A percentile compares a stretch with the other conserved stretches of the same genome.
Evolutionary conservation across 306 rosid genomes (phyloP).

Genomic region (Vigna unguiculata): DNA sequence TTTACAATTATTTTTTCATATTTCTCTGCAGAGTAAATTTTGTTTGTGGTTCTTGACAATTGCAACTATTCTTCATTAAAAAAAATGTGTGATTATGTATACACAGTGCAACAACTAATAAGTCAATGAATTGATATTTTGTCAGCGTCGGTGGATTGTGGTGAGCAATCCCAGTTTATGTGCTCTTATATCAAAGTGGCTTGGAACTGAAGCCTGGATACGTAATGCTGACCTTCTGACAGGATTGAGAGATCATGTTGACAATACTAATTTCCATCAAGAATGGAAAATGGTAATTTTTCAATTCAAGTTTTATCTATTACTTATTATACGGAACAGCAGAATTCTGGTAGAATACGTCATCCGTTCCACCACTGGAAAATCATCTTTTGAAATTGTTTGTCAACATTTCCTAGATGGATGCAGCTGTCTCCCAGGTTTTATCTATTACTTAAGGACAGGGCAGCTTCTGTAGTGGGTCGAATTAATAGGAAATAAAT

Average conservation of each 20-base stretch:
- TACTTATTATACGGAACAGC: neutral
- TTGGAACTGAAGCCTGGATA: slow-evolving; percentile 82
- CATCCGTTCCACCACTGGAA: too few relatives aligned
- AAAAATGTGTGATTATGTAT: neutral
- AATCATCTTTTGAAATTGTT: too few relatives aligned
- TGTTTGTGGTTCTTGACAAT: slow-evolving; percentile 15
- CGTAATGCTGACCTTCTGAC: slow-evolving; percentile 69
- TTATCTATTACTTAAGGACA: too few relatives aligned
- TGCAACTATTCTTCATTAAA: slow-evolving; percentile 28
- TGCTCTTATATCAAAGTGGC: slow-evolving; percentile 76
- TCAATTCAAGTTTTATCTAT: slow-evolving; percentile 27
- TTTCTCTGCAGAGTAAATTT: slow-evolving; percentile 22
- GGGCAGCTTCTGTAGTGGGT: too few relatives aligned
- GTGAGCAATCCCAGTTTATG: slow-evolving; percentile 78
- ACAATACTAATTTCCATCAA: slow-evolving; percentile 57
- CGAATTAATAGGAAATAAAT: too few relatives aligned
- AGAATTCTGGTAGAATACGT: too few relatives aligned
- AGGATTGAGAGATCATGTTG: slow-evolving; percentile 64
- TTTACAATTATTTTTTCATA: slow-evolving; percentile 33
- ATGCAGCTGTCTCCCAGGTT: too few relatives aligned
- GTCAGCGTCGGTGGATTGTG: slow-evolving; percentile 85
- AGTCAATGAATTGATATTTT: slow-evolving; percentile 48
- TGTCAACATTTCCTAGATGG: too few relatives aligned
- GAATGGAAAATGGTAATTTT: slow-evolving; percentile 75
- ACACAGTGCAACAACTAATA: slow-evolving; percentile 38